phyloP scores from a whole-genome alignment of 352 stramenopile genomes.

The Phytophthora pisi region DNA sequence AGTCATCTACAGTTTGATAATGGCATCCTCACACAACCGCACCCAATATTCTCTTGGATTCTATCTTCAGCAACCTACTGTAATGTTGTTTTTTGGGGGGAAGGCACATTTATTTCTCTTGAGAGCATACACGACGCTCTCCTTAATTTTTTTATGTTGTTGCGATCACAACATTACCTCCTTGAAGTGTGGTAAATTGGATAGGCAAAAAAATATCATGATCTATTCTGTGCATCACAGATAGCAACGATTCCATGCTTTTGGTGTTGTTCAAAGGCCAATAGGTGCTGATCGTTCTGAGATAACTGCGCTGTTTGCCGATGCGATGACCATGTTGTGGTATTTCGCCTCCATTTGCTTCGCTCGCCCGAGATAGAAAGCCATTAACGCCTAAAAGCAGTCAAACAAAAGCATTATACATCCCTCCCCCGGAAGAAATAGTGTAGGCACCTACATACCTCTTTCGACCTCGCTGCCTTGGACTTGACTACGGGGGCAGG shows the following conservation, averaged over 20 bases:
- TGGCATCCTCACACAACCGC: too few relatives aligned
- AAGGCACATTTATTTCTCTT: too few relatives aligned
- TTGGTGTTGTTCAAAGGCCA: slow-evolving; percentile 1
- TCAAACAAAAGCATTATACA: too few relatives aligned
- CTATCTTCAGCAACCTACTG: too few relatives aligned
- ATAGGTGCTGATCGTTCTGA: slow-evolving; percentile 7
- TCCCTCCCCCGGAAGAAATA: neutral
- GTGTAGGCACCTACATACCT: slow-evolving; percentile 13
- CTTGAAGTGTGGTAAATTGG: too few relatives aligned
- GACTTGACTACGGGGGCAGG: slow-evolving; percentile 2
- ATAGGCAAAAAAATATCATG: neutral
- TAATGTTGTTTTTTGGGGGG: too few relatives aligned
- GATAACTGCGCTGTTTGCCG: slow-evolving; percentile 22
- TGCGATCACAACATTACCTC: too few relatives aligned
- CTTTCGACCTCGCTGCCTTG: slow-evolving; percentile 39
- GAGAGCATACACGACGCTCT: too few relatives aligned
- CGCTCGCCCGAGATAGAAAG: slow-evolving; percentile 60
- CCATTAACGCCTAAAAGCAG: slow-evolving; percentile 40
- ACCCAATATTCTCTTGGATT: too few relatives aligned
- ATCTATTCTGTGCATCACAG: slow-evolving; percentile 6
- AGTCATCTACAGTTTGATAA: too few relatives aligned
- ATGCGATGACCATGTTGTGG: slow-evolving; percentile 38
- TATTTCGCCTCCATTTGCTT: slow-evolving; percentile 56
- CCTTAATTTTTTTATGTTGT: too few relatives aligned
- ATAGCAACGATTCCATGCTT: neutral